phyloP scores from a whole-genome alignment of 495 filamentous ascomycete species.

The Cairneyella variabilis region DNA sequence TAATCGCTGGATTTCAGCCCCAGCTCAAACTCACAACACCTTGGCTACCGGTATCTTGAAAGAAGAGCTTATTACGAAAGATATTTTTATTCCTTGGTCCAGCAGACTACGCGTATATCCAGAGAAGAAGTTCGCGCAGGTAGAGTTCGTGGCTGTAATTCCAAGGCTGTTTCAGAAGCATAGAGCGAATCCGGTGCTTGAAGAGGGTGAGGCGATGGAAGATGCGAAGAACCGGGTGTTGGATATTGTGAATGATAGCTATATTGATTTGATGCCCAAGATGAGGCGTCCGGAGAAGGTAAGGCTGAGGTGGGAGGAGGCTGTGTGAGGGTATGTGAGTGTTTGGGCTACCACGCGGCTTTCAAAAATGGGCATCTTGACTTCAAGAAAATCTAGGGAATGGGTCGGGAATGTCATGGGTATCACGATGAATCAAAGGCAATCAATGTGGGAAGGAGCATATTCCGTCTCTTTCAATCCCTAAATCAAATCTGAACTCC shows the following conservation, averaged over 20 bases:
- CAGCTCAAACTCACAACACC: neutral
- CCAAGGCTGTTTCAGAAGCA: conserved; percentile 38
- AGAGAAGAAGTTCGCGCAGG: conserved; percentile 48
- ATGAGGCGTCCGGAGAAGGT: conserved; percentile 37
- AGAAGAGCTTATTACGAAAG: conserved; percentile 31
- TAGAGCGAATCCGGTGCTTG: conserved; percentile 26
- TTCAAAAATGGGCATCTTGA: neutral
- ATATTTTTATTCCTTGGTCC: conserved; percentile 45
- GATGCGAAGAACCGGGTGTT: conserved; percentile 31
- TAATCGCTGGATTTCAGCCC: conserved; percentile 29
- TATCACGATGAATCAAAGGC: no score
- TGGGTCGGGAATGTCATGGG: no score
- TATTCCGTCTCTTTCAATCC: no score
- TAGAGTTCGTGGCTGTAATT: conserved; percentile 49
- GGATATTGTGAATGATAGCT: conserved; percentile 33
- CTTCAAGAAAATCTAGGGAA: neutral
- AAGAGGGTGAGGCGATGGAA: conserved; percentile 28
- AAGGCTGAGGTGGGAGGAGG: conserved; percentile 23
- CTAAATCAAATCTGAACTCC: no score
- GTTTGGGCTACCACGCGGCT: neutral
- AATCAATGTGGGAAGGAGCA: no score
- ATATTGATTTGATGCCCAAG: conserved; percentile 33
- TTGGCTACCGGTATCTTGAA: conserved; percentile 25
- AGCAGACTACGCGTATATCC: conserved; percentile 43
- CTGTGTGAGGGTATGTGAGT: conserved; percentile 4